Conservation (phyloP, 2,329 filamentous ascomycete species). For the Septoria linicola region DNA sequence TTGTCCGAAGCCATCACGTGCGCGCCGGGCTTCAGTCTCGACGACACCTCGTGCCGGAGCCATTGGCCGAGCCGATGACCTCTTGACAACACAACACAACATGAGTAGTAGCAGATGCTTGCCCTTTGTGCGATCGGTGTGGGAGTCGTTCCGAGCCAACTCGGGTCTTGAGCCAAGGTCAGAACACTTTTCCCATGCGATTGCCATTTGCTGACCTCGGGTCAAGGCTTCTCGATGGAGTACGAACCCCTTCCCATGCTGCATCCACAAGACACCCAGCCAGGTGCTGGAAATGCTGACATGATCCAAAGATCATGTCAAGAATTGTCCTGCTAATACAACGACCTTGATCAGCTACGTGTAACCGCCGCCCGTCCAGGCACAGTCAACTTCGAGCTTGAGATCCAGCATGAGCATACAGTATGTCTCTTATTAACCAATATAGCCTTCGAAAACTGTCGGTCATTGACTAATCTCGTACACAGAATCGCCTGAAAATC, state of each 20-base stretch:
- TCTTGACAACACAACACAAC: neutral
- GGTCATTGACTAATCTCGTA: neutral
- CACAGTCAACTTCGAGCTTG: conserved; percentile 71
- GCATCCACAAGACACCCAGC: neutral
- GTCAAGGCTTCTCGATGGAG: conserved; percentile 43
- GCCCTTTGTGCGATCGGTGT: conserved; percentile 37
- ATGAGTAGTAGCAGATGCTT: conserved; percentile 29
- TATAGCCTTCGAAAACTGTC: too few relatives aligned
- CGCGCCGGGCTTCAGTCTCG: neutral
- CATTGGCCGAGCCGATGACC: neutral
- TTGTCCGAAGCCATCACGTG: too few relatives aligned
- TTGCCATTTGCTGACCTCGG: neutral
- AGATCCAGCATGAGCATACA: conserved; percentile 72
- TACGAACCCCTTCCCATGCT: conserved; percentile 17
- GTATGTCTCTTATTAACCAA: too few relatives aligned
- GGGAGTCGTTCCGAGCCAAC: conserved; percentile 71
- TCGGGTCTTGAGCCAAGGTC: conserved; percentile 90
- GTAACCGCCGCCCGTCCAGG: conserved; percentile 65
- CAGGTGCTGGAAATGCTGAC: neutral
- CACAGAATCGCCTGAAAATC: conserved; percentile 72
- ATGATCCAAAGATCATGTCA: neutral
- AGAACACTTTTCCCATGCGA: neutral
- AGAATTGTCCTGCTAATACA: too few relatives aligned
- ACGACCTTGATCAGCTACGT: conserved; percentile 56
- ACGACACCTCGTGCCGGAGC: neutral